Base-by-base conservation (phyloP, 2,329 filamentous ascomycete species). In the Colletotrichum shisoi region DNA sequence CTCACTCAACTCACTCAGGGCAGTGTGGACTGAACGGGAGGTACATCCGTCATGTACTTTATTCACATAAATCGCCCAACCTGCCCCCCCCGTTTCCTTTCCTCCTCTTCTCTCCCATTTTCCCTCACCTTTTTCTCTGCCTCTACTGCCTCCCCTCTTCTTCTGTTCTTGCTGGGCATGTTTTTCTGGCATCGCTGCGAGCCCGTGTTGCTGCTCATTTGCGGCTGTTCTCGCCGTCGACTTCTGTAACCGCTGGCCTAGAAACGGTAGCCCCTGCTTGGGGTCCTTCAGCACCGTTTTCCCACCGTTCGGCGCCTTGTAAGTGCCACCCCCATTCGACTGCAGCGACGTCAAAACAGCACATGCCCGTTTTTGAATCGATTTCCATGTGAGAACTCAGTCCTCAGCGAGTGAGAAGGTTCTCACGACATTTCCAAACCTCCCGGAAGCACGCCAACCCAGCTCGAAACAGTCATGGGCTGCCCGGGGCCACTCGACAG, bases 41-140 rank as follows among this genome's bases (percentile, higher is more conserved):
- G 53, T 58, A 49, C 49, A 40, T 59, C 57, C 42, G 51, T 8
- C 8, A 63, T 61, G 63, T 65, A 68, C 62, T 49, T 40, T 49
- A 51, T 67, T 62, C 62, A 66, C 66, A 68, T 67, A 68, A 68
- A 62, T 68, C 66, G 51, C 57, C 62, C 66, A 62, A 61, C 59
- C 49, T 57, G 49, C 62, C 64, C 62, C 59, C 62, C 63, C 59
- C 62, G 59, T 67, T 48, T 54, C 61, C 65, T 68, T 48, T 61
- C 49, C 44, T 62, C 56, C 56, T 31, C 45, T 44, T 45, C 58
- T 48, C 46, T 57, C 49, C n/a, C 48, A 57, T 65, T 63, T 57
- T 63, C 45, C 51, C 45, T 69, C 58, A 42, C 39, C 37, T 69
- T 42, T 27, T 49, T 34, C 51, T 66, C 63, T 67, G 52, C 34